Base-by-base conservation (phyloP, 352 stramenopile genomes). In the Phytophthora tentaculata region DNA sequence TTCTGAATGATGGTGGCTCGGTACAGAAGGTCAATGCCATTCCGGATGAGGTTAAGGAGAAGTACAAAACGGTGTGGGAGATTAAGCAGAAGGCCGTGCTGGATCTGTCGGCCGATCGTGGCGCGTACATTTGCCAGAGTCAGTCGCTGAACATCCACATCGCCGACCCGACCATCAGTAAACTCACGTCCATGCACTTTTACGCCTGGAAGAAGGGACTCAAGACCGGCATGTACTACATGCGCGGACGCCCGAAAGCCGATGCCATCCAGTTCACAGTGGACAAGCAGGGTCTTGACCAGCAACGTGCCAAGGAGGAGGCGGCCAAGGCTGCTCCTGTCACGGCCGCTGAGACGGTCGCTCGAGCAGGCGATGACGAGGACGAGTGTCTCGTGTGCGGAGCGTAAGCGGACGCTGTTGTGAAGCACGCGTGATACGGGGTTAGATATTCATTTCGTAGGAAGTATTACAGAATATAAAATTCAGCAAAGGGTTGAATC, bases 191-290 rank as follows among this genome's bases (percentile, higher is more conserved):
- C 35, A 99, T 99, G 97, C 98, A 99, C 86, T 99, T 99, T 72
- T 99, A 99, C 76, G 95, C 97, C 6, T 99, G 98, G 98, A 99
- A 99, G 86, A 98, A 98, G 81, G 98, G 98, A 7, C 87, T 99
- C 29, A 99, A 99, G 93, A 99, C 98, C 17, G 97, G 98, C 51
- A 99, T 99, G 96, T 99, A 99, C 84, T 99, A 99, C 87, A 92
- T 99, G 58, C 95, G 98, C 56, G 98, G 96, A 26, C 86, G 91
- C 29, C 97, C 98, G 32, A 99, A 99, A 86, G 98, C 97, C n/a
- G 91, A 99, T 75, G 98, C 98, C 52, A 99, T 99, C 70, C 95
- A 99, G 76, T 99, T 99, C 83, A 99, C 98, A 29, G 97, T 99
- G 48, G 97, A 99, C 81, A 97, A 99, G 85, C 89, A 97, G 35